Base-by-base conservation (phyloP, 2,329 filamentous ascomycete genomes). In the Talaromyces marneffei region DNA sequence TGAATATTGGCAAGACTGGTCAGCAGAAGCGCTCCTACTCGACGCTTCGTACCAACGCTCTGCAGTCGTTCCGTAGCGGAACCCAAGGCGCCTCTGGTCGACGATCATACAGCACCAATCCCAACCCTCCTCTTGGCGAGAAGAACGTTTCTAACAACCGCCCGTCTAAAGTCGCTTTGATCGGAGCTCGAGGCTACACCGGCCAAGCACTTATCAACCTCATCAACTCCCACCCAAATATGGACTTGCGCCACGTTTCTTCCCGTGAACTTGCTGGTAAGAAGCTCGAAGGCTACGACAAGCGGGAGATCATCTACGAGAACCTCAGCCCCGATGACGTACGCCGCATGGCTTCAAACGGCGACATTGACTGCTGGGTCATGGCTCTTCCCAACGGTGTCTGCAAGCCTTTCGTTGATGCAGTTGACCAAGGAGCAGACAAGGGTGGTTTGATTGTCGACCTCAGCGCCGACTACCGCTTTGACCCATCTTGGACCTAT, bases 351-450 rank as follows among this genome's bases (percentile, higher is more conserved):
- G 90, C 94, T 65, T 87, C 89, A 73, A 86, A 88, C 33, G 89
- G 90, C 57, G 85, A 92, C 70, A 87, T 97, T 55, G 93, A 97
- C 79, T 94, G 90, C 78, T 97, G 92, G 92, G 90, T 97, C 48
- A 94, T 97, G 90, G 94, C 94, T 37, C 85, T 97, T 31, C 94
- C 93, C 48, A 99, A 97, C 71, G 90, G 91, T 64, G 91, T 96
- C 55, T 97, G 91, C 85, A 90, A 92, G 78, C 92, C 94, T 0
- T 99, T 89, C 68, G 89, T 97, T 9, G 91, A 97, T 65, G 93
- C 93, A 7, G 85, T 97, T 58, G 85, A 92, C 68, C 83, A 88
- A 70, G 85, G 83, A 33, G 85, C 85, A 62, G 83, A 85, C 57
- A 79, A 82, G 69, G 83, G 84, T 64, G 92, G 89, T 68, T 80